phyloP scores from a whole-genome alignment of 1,139 yeast species.

The Magnusiomyces clavatus region DNA sequence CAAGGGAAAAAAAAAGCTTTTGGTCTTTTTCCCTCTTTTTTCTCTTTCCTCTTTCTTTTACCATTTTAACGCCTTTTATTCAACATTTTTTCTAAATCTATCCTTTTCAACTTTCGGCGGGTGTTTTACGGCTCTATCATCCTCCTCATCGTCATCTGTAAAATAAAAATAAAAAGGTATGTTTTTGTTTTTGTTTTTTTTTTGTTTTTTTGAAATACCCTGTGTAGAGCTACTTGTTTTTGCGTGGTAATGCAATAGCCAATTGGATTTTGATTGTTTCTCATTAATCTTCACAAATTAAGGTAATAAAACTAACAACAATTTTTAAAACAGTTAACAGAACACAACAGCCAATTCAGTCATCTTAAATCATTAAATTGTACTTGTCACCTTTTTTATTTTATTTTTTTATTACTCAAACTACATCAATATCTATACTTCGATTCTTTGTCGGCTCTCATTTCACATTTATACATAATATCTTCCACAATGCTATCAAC shows the following conservation, averaged over 20 bases:
- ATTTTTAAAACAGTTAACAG: not conserved
- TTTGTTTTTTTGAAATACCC: not conserved
- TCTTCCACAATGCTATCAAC: constrained; percentile 16
- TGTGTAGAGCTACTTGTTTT: not conserved
- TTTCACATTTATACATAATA: constrained; percentile 3
- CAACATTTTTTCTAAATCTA: not conserved
- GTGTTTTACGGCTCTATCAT: no score
- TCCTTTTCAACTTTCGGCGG: no score
- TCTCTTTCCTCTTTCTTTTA: not conserved
- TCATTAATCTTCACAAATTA: not conserved
- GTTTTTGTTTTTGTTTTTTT: not conserved
- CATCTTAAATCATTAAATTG: not conserved
- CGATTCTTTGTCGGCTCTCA: not conserved
- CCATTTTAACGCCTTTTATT: not conserved
- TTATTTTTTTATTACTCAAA: not conserved
- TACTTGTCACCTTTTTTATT: no score
- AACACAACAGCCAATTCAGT: not conserved
- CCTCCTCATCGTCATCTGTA: not conserved
- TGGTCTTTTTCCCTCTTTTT: not conserved
- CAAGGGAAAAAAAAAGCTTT: not conserved
- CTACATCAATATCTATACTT: not conserved
- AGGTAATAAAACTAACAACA: not conserved
- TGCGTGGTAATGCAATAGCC: not conserved
- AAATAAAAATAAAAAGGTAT: not conserved
- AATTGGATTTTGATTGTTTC: not conserved